Base-by-base conservation (phyloP, 768 basidiomycete species). In the Pleurotus giganteus region DNA sequence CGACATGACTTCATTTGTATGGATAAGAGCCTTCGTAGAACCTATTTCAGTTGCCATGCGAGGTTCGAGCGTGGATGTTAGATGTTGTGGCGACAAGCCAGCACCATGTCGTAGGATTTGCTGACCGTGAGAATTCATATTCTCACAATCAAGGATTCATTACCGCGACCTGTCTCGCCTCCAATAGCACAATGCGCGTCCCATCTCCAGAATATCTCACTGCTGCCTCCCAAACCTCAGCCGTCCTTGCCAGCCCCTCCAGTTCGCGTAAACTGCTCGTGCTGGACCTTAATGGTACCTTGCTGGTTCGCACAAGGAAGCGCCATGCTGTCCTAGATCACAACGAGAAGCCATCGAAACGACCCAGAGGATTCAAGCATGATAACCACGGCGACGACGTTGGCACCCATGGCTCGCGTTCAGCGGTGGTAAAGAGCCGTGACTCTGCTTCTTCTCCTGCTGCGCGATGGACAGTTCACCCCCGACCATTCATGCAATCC, bases 281-380 rank as follows among this genome's bases (percentile, higher is more conserved):
- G 4, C 76, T 92, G 7, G 89, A 92, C 64, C 72, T 89, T 24
- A 89, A 91, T 58, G 89, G 89, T 9, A 84, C 88, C 0, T 78
- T 91, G 15, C 76, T 91, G 17, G 73, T 82, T 31, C 85, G 89
- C 27, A 76, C 83, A 4, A 41, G 19, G 39, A 41, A 41, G 7
- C 68, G 75, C 0, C 77, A 74, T 54, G 12, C 64, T 63, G 11
- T 55, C 49, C 45, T 37, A 15, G 32, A 36, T 47, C 49, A 41
- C 11, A 23, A 49, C 9, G 41, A 32, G 24, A 53, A 21, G 36
- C 29, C 24, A 21, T 11, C 44, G 39, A 46, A 19, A 7, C 27
- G 55, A 27, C 61, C 57, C 27, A 39, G 34, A 59, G 63, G 19
- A 17, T 15, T 65, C 65, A 53, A 61, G 57, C 11, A 49, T 62